Base-by-base conservation (phyloP, 768 basidiomycete species). In the Trametes gibbosa region DNA sequence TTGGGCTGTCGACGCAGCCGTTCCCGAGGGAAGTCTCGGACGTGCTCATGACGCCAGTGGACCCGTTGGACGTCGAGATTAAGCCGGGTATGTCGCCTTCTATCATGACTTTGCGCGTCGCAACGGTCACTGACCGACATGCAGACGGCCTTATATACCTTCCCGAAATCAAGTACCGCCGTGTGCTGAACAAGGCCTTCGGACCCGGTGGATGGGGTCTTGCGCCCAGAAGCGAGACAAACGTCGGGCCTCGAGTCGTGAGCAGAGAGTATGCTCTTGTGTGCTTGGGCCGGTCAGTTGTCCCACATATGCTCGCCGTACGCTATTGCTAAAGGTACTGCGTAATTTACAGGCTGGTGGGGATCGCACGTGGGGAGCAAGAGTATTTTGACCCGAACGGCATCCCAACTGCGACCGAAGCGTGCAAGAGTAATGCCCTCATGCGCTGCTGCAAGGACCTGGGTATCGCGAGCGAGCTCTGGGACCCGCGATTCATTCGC, bases 391-490 rank as follows among this genome's bases (percentile, higher is more conserved):
- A 95, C 67, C 87, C 90, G 7, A 81, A 82, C 0, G 93, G 94
- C 14, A 85, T 98, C 50, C 84, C 96, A 1, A 98, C 96, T 0
- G 96, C 96, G 0, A 91, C 90, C 0, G 96, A 98, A 71, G 93
- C 88, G 0, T 92, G 90, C 76, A 98, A 98, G 74, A 93, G 91
- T 69, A 98, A 98, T 63, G 96, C 96, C 0, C 77, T 98, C 29
- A 97, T 98, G 95, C 80, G 96, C 32, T 98, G 96, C 72, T 95
- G 92, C 76, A 98, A 98, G 70, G 96, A 98, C 69, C 76, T 98
- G 40, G 96, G 96, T 12, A 81, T 98, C 65, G 96, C 96, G 0
- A 95, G 93, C 72, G 96, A 98, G 74, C 84, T 98, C 23, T 98
- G 96, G 95, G 96, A 98, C 69, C 96, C 96, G 24, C 86, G 90